Evolutionary conservation across 2,329 filamentous ascomycete genomes (phyloP), one percentile per base, ranked within the genome.

Genomic region (Mycosphaerelloides madeirae): DNA sequence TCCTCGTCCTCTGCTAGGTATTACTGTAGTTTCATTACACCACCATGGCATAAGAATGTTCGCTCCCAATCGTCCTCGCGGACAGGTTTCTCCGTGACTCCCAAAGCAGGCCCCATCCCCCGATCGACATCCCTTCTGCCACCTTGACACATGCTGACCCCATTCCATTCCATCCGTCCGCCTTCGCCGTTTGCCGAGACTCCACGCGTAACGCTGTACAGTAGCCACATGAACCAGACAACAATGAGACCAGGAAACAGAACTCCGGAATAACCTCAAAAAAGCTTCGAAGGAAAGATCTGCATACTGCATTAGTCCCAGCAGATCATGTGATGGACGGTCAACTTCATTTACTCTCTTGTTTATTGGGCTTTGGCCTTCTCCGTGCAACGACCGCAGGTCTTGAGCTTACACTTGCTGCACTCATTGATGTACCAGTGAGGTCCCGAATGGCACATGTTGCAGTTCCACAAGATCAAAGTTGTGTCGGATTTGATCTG

Each of bases 381-480:
- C 44, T 62, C 53, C 3, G 67, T 65, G 63, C 72, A 75, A 18
- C 68, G 68, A 32, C 66, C 62, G 63, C 73, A 76, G 6, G 68
- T 69, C 65, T 74, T 74, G 47, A 74, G 60, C 60, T 74, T 75
- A 68, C 73, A 76, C 43, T 68, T 66, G 34, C 65, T 53, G 60
- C 73, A 76, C 55, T 76, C 71, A 54, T 65, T 75, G 60, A 76
- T 75, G 62, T 64, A 71, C 62, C 68, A 72, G 58, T 75, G 70
- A 14, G 71, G 71, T 3, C 72, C 72, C 1, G 68, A 72, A 54
- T 74, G 72, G 61, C 73, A 76, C 54, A 70, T 58, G 57, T 73
- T 71, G 67, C 73, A 76, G 45, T 73, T 72, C 73, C 73, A 76
- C 44, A 72, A 63, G 46, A 76, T 68, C 50, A 75, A 62, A 3